Base-by-base conservation (phyloP, 2,329 filamentous ascomycete species). In the Grosmannia serpens region DNA sequence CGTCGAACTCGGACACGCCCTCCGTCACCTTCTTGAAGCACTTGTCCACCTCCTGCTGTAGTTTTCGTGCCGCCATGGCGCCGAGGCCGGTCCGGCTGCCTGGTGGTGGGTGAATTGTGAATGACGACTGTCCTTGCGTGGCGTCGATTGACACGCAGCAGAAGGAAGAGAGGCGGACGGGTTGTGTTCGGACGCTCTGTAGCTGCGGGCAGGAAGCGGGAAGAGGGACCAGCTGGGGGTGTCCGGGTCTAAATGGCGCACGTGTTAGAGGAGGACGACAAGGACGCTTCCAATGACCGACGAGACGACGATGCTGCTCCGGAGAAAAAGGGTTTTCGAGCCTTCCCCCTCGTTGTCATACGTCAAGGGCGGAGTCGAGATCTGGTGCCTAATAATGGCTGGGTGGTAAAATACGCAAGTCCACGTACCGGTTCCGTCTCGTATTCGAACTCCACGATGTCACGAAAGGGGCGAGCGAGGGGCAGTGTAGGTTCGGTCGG, bases 1-100 rank as follows among this genome's bases (percentile, higher is more conserved):
- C 81, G 70, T 97, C 91, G 73, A 99, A 99, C 64, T 91, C 88
- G 62, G 85, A 80, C 58, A 97, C 91, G 57, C 94, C 94, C 77
- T 97, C 92, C 53, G 84, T 82, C 69, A 97, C 91, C 80, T 95
- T 95, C 77, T 99, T 99, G 84, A 96, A 97, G 83, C 90, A 95
- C 78, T 96, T 96, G 71, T 99, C 94, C 68, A 97, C 92, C 77
- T 99, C 94, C 77, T 97, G 91, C 73, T 94, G 89, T 67, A 96
- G 83, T 81, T 99, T 99, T 73, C 94, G 85, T 72, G 89, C 89
- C 67, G 94, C 90, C 94, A 99, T 99, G 68, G 73, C 81, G 61
- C 53, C 26, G 58, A 29, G 24, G 47, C 47, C 41, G 15, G 47
- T 29, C 47, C 26, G 47, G 47, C 47, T 53, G 50, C 50, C 29